These are phyloP conservation scores for Rosa persica DNA, from an alignment of 306 rosid species.

Conservation along the genomic window DNA sequence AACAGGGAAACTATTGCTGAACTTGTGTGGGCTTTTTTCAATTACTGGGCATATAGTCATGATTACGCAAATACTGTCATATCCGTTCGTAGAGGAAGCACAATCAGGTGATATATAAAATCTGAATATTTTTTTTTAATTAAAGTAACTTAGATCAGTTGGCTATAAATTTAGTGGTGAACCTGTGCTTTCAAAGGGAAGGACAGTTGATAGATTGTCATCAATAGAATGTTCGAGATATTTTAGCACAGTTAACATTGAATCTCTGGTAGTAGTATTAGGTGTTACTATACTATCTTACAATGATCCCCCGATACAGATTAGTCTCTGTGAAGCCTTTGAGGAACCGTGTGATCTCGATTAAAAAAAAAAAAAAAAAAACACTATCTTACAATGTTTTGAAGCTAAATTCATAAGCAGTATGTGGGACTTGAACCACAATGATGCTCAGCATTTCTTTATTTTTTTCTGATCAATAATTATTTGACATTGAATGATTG, in stretches of 20 bases:
- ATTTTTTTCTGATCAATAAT: neutral
- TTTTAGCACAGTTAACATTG: neutral
- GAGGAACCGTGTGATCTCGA: no score
- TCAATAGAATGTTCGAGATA: neutral
- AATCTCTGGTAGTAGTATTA: neutral
- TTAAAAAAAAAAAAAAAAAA: no score
- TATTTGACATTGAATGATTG: neutral
- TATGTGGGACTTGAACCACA: neutral
- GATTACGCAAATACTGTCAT: slow-evolving; percentile 79
- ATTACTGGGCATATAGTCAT: slow-evolving; percentile 93
- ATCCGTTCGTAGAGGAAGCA: slow-evolving; percentile 82
- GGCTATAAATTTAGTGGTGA: neutral
- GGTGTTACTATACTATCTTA: neutral
- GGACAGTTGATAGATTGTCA: neutral
- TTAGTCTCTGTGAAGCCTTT: no score
- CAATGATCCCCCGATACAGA: no score
- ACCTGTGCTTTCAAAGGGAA: neutral
- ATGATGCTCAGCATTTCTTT: neutral
- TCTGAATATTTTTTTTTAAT: neutral
- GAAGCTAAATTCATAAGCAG: no score
- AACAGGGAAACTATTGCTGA: slow-evolving; percentile 79
- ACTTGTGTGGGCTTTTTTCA: slow-evolving; percentile 93
- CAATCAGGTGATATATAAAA: slow-evolving; percentile 58
- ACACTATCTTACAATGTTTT: neutral
- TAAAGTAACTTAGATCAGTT: neutral